These are phyloP conservation scores for Solanum ahanhuiri DNA, from an alignment of 257 asterid species.

Conservation along the genomic window DNA sequence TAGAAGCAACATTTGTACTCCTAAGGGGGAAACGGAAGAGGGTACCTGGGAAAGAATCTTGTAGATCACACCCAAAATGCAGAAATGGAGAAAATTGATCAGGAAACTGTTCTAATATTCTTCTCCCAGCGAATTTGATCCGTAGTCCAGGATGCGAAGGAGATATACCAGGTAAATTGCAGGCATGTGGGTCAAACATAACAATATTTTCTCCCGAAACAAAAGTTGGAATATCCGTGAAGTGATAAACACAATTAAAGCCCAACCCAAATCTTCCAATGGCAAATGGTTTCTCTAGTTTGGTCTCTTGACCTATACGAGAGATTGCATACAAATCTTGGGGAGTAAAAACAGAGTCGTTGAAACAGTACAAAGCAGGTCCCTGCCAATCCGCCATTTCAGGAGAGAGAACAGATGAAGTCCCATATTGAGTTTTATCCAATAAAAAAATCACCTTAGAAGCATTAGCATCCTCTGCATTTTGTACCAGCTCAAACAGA, in stretches of 20 bases:
- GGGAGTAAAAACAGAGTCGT: slow-evolving; percentile 86
- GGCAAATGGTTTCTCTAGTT: slow-evolving; percentile 93
- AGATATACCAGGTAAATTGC: slow-evolving; percentile 91
- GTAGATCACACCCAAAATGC: slow-evolving; percentile 90
- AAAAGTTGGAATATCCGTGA: slow-evolving; percentile 86
- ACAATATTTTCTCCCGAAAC: slow-evolving; percentile 96
- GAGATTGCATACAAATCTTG: slow-evolving; percentile 96
- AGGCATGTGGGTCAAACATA: slow-evolving; percentile 96
- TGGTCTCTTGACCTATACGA: slow-evolving; percentile 97
- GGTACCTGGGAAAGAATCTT: slow-evolving; percentile 77
- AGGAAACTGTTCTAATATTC: slow-evolving; percentile 81
- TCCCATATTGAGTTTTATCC: slow-evolving; percentile 91
- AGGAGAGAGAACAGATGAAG: slow-evolving; percentile 88
- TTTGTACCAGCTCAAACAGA: slow-evolving; percentile 91
- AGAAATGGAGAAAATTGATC: slow-evolving; percentile 95
- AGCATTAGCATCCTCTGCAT: slow-evolving; percentile 98
- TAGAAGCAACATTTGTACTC: slow-evolving; percentile 59
- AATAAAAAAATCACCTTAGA: slow-evolving; percentile 71
- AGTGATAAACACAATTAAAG: slow-evolving; percentile 88
- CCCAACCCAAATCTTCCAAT: slow-evolving; percentile 98
- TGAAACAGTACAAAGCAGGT: slow-evolving; percentile 93
- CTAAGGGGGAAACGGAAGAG: slow-evolving; percentile 94
- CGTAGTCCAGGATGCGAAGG: slow-evolving; percentile 95
- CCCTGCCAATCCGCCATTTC: slow-evolving; percentile 99
- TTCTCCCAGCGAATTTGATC: slow-evolving; percentile 70